Percentiles rank a stretch among this genome's conserved stretches.
phyloP scores from a whole-genome alignment of 306 rosid genomes.

The Canavalia gladiata region DNA sequence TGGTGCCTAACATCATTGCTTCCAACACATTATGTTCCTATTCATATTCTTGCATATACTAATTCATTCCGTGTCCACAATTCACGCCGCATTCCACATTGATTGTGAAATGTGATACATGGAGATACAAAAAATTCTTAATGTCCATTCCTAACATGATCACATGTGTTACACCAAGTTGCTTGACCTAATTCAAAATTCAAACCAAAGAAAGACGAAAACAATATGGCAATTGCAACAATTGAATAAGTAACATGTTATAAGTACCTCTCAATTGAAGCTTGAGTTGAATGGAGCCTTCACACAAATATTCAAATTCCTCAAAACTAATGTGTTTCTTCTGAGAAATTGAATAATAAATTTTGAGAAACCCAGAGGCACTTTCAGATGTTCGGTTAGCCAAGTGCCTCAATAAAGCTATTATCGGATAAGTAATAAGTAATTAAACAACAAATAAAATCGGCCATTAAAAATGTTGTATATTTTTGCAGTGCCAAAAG shows the following conservation, averaged over 20 bases:
- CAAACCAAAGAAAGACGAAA: not conserved
- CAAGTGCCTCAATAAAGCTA: constrained; percentile 32
- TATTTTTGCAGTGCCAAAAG: not conserved
- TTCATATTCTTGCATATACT: not conserved
- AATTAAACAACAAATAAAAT: not conserved
- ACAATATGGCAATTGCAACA: constrained; percentile 8
- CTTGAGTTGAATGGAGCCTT: not conserved
- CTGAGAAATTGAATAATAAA: not conserved
- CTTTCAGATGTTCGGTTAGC: constrained; percentile 27
- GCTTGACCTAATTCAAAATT: constrained; percentile 29
- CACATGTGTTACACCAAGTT: constrained; percentile 23
- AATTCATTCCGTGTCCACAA: not conserved
- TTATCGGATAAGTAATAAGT: constrained; percentile 21
- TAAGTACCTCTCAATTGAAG: constrained; percentile 24
- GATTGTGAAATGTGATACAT: constrained; percentile 7
- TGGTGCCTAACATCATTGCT: not conserved
- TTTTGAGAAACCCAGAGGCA: constrained; percentile 16
- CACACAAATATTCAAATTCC: constrained; percentile 24
- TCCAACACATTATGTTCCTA: constrained; percentile 27
- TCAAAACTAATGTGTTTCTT: not conserved
- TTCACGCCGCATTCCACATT: not conserved
- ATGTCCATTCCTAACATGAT: not conserved
- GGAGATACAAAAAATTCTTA: constrained; percentile 22
- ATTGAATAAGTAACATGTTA: not conserved
- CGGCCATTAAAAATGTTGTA: not conserved